These are phyloP conservation scores for Aspergillus campestris DNA, from an alignment of 495 filamentous ascomycete genomes.

Conservation along the genomic window DNA sequence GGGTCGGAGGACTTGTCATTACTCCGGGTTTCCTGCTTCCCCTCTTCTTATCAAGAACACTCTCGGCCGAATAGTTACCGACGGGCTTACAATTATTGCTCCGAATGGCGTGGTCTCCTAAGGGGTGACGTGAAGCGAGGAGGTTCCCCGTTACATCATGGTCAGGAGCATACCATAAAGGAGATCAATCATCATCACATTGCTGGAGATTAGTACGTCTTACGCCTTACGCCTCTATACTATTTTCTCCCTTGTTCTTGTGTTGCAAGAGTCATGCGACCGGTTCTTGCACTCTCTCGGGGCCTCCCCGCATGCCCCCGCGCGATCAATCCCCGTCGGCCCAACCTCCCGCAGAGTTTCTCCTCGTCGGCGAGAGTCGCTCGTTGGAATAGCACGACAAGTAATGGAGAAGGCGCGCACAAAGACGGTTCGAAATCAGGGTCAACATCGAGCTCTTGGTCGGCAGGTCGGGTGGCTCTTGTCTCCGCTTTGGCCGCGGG, in stretches of 20 bases:
- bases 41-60: no score
- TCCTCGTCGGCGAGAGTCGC: conserved; percentile 3
- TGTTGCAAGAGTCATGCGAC: conserved; percentile 15
- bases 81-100: no score
- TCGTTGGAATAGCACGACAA: conserved; percentile 17
- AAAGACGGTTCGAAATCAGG: conserved; percentile 7
- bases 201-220: neutral
- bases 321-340: conserved; percentile 14
- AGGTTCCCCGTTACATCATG: no score
- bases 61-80: no score
- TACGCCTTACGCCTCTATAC: conserved; percentile 1
- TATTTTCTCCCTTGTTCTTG: neutral
- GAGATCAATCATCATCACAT: neutral
- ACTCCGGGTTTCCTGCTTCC: no score
- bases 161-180: no score
- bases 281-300: conserved; percentile 15
- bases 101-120: no score
- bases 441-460: conserved; percentile 23
- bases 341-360: conserved; percentile 9
- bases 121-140: no score
- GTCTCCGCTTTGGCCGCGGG: conserved; percentile 28
- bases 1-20: no score
- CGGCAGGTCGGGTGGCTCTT: conserved; percentile 20
- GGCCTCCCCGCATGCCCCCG: conserved; percentile 23
- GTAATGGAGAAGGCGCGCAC: conserved; percentile 1